Evolutionary conservation across 805 yeast species (phyloP).

Genomic region (Saccharomycopsis capsularis): DNA sequence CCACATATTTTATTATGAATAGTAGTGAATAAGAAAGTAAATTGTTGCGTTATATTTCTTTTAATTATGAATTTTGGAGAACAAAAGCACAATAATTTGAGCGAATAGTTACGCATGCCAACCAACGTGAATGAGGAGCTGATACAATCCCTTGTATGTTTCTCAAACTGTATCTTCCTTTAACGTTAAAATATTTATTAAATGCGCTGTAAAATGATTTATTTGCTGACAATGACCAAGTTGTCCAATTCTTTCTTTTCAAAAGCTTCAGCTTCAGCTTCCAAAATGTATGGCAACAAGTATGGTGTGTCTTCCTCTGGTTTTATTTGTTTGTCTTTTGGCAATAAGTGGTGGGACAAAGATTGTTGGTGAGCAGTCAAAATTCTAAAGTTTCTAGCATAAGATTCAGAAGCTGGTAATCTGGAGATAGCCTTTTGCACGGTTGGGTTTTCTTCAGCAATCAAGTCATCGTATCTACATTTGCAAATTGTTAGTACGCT

Average conservation of each 20-base stretch:
- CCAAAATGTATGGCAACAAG: slow-evolving; percentile 81
- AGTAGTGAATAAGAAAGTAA: too few relatives aligned
- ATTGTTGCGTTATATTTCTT: too few relatives aligned
- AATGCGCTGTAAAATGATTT: slow-evolving; percentile 1
- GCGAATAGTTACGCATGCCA: too few relatives aligned
- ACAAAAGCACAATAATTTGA: too few relatives aligned
- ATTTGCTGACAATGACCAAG: slow-evolving; percentile 34
- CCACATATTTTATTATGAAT: too few relatives aligned
- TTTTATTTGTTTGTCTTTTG: slow-evolving; percentile 68
- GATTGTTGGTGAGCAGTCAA: slow-evolving; percentile 88
- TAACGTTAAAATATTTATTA: too few relatives aligned
- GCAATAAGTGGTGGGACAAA: slow-evolving; percentile 77
- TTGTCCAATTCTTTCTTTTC: slow-evolving; percentile 89
- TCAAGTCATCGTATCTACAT: slow-evolving; percentile 77
- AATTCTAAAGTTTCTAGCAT: slow-evolving; percentile 88
- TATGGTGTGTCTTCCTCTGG: slow-evolving; percentile 78
- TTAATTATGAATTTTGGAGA: too few relatives aligned
- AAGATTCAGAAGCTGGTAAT: slow-evolving; percentile 75
- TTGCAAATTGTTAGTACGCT: slow-evolving; percentile 19
- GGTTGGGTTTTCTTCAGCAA: slow-evolving; percentile 80
- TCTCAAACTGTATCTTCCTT: too few relatives aligned
- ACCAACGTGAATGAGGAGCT: too few relatives aligned
- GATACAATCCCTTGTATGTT: too few relatives aligned
- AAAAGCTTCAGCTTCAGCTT: slow-evolving; percentile 85
- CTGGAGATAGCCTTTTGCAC: slow-evolving; percentile 84